Evolutionary conservation across 305 asterid species (phyloP).

Genomic region (Fraxinus latifolia): DNA sequence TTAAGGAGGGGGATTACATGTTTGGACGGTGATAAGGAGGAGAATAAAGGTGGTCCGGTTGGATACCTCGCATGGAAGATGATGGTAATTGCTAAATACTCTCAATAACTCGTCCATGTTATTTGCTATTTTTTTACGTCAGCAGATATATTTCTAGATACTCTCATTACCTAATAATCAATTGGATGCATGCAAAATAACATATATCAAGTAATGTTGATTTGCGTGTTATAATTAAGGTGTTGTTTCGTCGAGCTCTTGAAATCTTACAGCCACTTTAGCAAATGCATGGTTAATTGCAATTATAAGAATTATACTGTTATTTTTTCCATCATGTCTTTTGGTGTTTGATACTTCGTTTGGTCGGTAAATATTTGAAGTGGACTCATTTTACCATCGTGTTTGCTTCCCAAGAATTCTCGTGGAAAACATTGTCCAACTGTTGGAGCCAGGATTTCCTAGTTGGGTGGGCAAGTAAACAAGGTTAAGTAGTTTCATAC

Average conservation of each 20-base stretch:
- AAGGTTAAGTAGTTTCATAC: background rate
- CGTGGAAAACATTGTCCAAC: background rate
- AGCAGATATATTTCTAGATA: background rate
- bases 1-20: conserved; percentile 59
- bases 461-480: conserved; percentile 4
- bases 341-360: conserved; percentile 3
- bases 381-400: background rate
- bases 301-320: background rate
- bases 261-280: background rate
- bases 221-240: background rate
- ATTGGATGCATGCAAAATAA: conserved; percentile 3
- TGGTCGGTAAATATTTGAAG: conserved; percentile 1
- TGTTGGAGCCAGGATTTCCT: background rate
- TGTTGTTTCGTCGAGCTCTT: background rate
- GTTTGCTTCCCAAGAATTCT: background rate
- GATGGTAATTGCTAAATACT: conserved; percentile 58
- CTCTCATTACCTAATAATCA: background rate
- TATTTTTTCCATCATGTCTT: conserved; percentile 5
- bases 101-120: background rate
- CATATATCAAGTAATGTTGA: background rate
- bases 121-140: background rate
- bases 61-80: conserved; percentile 98
- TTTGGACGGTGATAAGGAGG: conserved; percentile 44
- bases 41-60: conserved; percentile 72
- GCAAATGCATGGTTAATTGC: background rate